These are phyloP conservation scores for Trypanosomatidae sp. DNA, from an alignment of 208 protist species.

Conservation along the genomic window DNA sequence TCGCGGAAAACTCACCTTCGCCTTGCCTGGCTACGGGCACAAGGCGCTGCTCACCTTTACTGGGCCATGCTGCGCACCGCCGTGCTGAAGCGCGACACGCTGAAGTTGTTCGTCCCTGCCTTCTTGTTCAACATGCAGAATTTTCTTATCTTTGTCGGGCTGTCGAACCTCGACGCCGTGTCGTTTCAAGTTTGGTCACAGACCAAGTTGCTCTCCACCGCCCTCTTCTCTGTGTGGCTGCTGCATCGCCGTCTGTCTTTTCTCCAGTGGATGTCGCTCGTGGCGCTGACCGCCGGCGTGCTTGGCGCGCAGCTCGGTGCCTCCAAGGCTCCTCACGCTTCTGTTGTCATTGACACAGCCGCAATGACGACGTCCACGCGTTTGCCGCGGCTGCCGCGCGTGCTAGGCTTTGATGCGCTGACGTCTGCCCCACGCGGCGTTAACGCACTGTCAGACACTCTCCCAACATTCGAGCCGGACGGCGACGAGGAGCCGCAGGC, in stretches of 20 bases:
- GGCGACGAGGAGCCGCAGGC: constrained; percentile 7
- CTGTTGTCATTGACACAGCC: too few species aligned
- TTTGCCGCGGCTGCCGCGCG: too few species aligned
- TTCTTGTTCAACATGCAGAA: constrained; percentile 80
- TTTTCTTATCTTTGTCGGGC: constrained; percentile 66
- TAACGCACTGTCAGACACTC: too few species aligned
- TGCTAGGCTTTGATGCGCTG: too few species aligned
- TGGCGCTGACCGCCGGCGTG: constrained; percentile 61
- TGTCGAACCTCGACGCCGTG: constrained; percentile 69
- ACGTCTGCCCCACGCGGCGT: too few species aligned
- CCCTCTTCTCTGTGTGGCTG: constrained; percentile 73
- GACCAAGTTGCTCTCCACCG: constrained; percentile 69
- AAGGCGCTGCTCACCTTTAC: constrained; percentile 18
- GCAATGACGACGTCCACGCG: too few species aligned
- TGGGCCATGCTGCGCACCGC: constrained; percentile 27
- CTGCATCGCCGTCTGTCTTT: too few species aligned
- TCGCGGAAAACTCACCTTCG: too few species aligned
- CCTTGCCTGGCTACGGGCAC: too few species aligned
- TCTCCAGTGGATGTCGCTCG: constrained; percentile 71
- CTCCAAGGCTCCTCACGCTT: too few species aligned
- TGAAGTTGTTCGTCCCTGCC: constrained; percentile 60
- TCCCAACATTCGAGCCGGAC: too few species aligned
- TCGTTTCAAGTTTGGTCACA: constrained; percentile 84
- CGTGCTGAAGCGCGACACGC: constrained; percentile 53
- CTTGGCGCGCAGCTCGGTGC: constrained; percentile 47